Conservation (phyloP, 805 yeast genomes). For the Lipomyces spencermartinsiae region DNA sequence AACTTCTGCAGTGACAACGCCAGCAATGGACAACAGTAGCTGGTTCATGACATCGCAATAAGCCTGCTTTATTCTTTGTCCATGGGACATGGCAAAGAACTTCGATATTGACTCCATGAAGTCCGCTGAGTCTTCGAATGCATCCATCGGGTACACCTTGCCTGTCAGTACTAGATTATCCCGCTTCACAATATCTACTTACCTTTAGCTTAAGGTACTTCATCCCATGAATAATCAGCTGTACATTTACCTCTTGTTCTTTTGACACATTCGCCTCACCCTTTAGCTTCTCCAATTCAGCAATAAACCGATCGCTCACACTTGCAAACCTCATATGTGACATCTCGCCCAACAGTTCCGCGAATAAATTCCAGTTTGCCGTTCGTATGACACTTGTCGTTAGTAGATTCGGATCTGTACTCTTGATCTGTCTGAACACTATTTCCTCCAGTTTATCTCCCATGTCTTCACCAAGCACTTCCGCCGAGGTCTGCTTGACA, state of each 20-base stretch:
- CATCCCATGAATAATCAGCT: constrained; percentile 89
- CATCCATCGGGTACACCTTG: constrained; percentile 79
- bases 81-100: constrained; percentile 71
- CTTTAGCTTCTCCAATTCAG: constrained; percentile 78
- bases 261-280: constrained; percentile 43
- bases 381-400: constrained; percentile 77
- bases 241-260: constrained; percentile 66
- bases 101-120: constrained; percentile 85
- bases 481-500: constrained; percentile 83
- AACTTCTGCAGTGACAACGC: constrained; percentile 86
- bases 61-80: constrained; percentile 69
- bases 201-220: constrained; percentile 70
- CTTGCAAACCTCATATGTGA: constrained; percentile 80
- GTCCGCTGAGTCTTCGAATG: constrained; percentile 91
- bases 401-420: constrained; percentile 78
- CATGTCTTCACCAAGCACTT: constrained; percentile 74
- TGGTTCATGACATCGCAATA: constrained; percentile 84
- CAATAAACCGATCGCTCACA: constrained; percentile 91
- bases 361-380: constrained; percentile 92
- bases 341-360: constrained; percentile 89
- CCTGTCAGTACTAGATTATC: background rate
- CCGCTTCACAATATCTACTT: background rate
- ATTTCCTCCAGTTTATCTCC: constrained; percentile 89
- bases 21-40: constrained; percentile 81
- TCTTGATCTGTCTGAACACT: constrained; percentile 84